A percentile compares a stretch with the other conserved stretches of the same genome.
Evolutionary conservation across 768 basidiomycete species (phyloP).

Genomic region (Mycena olivaceomarginata): DNA sequence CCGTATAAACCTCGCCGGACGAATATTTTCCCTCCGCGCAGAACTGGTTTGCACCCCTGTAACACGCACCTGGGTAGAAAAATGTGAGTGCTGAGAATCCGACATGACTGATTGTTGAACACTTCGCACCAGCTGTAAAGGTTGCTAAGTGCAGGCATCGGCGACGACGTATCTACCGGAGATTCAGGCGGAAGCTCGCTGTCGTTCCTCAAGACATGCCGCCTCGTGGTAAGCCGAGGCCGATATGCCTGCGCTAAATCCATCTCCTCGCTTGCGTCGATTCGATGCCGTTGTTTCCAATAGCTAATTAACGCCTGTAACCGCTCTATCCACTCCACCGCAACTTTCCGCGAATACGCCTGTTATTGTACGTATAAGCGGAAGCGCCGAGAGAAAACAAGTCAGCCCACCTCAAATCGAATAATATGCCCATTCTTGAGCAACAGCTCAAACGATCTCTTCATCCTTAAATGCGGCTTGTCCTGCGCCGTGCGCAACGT

Average conservation of each 20-base stretch:
- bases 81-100: not conserved
- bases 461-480: constrained; percentile 69
- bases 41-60: constrained; percentile 85
- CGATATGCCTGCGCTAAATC: constrained; percentile 79
- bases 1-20: constrained; percentile 82
- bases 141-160: constrained; percentile 74
- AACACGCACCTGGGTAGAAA: constrained; percentile 71
- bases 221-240: constrained; percentile 76
- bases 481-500: constrained; percentile 65
- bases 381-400: constrained; percentile 12
- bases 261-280: constrained; percentile 89
- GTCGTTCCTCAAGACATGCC: constrained; percentile 62
- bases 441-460: constrained; percentile 86
- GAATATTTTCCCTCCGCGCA: constrained; percentile 84
- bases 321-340: constrained; percentile 90
- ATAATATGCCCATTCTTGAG: constrained; percentile 81
- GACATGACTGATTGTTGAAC: not conserved
- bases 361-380: constrained; percentile 50
- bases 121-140: constrained; percentile 83
- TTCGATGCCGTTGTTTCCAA: constrained; percentile 86
- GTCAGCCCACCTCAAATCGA: constrained; percentile 84
- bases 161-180: constrained; percentile 70
- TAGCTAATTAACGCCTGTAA: constrained; percentile 83
- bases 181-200: constrained; percentile 69
- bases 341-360: constrained; percentile 79